Base-by-base conservation (phyloP, 805 yeast species). In the Metschnikowia gruessii region DNA sequence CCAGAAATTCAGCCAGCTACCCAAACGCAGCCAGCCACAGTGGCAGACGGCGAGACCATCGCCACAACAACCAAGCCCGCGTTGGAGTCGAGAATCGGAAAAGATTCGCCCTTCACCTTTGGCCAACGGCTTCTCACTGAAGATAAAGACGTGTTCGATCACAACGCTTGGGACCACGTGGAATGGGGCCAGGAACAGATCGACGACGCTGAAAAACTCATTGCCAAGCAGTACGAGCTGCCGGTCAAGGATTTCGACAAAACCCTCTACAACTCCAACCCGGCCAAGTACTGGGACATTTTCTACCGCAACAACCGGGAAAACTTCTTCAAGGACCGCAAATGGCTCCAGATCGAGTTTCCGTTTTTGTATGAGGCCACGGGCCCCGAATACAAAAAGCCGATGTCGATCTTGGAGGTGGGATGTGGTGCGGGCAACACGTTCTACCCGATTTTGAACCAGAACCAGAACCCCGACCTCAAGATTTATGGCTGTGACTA, bases 391-490 rank as follows among this genome's bases (percentile, higher is more conserved):
- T 85, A 83, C 54, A 75, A 83, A 6, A 85, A 89, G n/a, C 79
- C 84, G 4, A 75, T 76, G 18, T 81, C 83, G 3, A 84, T 94
- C 29, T 75, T 94, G 45, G 99, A 94, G 65, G 85, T 94, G 39
- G 99, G 99, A 3, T 94, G 99, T 69, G 99, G 99, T 46, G 98
- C 97, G 4, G 99, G 99, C 10, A 94, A 94, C 65, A 94, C 99
- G 0, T 79, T 94, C 72, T 94, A 85, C 64, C 99, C 99, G 4
- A 83, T 94, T 17, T 69, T 94, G 48, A 77, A 77, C 45, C 90
- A 85, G 56, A 94, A 94, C 63, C 75, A 87, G 63, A 94, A 94
- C 66, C 82, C 83, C n/a, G 67, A 82, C 22, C 69, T 94, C 43
- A 76, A 70, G 54, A 79, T 94, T 7, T 76, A 80, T 45, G 99